These are phyloP conservation scores for Verticillium longisporum DNA, from an alignment of 2,329 filamentous ascomycete genomes.

Conservation along the genomic window DNA sequence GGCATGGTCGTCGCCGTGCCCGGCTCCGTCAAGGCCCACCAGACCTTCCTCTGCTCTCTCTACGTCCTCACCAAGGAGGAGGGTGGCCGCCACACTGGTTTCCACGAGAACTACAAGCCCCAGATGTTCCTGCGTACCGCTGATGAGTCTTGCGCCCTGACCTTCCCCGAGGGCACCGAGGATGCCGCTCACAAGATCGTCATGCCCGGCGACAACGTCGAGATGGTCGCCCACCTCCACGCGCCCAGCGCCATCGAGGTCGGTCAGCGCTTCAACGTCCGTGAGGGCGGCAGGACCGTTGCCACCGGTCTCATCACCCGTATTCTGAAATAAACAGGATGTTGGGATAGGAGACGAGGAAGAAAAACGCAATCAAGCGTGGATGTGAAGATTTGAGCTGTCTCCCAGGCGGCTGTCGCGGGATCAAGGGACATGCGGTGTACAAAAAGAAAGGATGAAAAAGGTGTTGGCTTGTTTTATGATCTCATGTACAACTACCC, in stretches of 20 bases:
- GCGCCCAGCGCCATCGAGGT: slow-evolving; percentile 81
- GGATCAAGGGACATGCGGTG: neutral
- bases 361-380: neutral
- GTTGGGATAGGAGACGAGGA: neutral
- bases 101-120: slow-evolving; percentile 92
- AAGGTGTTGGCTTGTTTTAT: slow-evolving; percentile 11
- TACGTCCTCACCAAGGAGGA: slow-evolving; percentile 98
- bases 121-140: slow-evolving; percentile 95
- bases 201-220: slow-evolving; percentile 98
- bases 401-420: neutral
- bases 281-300: slow-evolving; percentile 89
- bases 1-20: slow-evolving; percentile 92
- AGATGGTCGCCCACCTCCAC: slow-evolving; percentile 87
- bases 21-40: slow-evolving; percentile 77
- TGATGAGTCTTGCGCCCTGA: slow-evolving; percentile 70
- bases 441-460: slow-evolving; percentile 7
- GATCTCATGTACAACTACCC: slow-evolving; percentile 16
- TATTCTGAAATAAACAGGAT: slow-evolving; percentile 48
- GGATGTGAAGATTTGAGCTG: neutral
- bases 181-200: slow-evolving; percentile 71
- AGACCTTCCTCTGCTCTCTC: slow-evolving; percentile 89
- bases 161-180: slow-evolving; percentile 79
- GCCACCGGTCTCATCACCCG: slow-evolving; percentile 78
- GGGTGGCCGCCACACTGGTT: slow-evolving; percentile 93
- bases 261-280: slow-evolving; percentile 95